Conservation (phyloP, 1,284 basidiomycete genomes). For the Crepidotus sp. region DNA sequence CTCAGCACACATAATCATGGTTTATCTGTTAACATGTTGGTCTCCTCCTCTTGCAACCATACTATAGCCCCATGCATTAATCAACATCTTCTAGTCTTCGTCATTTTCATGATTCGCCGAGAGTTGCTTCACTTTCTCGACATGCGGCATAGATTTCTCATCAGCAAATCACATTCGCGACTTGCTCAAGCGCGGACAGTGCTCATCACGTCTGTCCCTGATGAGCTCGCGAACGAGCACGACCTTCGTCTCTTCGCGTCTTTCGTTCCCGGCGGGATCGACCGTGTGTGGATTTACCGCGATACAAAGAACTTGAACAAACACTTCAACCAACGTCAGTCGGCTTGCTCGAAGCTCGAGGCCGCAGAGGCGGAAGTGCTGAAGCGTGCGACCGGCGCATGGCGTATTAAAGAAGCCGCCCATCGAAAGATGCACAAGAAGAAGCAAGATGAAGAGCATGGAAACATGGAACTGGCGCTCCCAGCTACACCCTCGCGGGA, state of each 20-base stretch:
- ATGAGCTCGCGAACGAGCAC: constrained; percentile 49
- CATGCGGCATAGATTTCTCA: constrained; percentile 63
- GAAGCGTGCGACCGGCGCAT: constrained; percentile 39
- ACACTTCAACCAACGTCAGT: constrained; percentile 48
- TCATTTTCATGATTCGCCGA: constrained; percentile 58
- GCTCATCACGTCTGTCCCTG: constrained; percentile 66
- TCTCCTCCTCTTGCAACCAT: constrained; percentile 1
- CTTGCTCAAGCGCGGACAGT: constrained; percentile 71
- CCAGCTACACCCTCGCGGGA: constrained; percentile 23
- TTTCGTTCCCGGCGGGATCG: constrained; percentile 71
- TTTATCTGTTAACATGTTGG: constrained; percentile 39
- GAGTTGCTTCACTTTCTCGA: constrained; percentile 58
- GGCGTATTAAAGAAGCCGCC: constrained; percentile 26
- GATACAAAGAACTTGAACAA: constrained; percentile 50
- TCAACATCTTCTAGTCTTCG: constrained; percentile 40
- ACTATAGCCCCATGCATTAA: not conserved
- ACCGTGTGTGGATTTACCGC: constrained; percentile 68
- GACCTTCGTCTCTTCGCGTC: constrained; percentile 56
- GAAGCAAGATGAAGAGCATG: constrained; percentile 25
- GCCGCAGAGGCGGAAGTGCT: constrained; percentile 52
- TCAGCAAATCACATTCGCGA: constrained; percentile 51
- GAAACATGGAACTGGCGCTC: constrained; percentile 16
- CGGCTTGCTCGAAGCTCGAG: constrained; percentile 56
- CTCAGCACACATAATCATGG: constrained; percentile 38
- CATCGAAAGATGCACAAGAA: constrained; percentile 25